A percentile compares a stretch with the other conserved stretches of the same genome.
Evolutionary conservation across 2,329 filamentous ascomycete species (phyloP).

Genomic region (Ceratocystis ficicola): DNA sequence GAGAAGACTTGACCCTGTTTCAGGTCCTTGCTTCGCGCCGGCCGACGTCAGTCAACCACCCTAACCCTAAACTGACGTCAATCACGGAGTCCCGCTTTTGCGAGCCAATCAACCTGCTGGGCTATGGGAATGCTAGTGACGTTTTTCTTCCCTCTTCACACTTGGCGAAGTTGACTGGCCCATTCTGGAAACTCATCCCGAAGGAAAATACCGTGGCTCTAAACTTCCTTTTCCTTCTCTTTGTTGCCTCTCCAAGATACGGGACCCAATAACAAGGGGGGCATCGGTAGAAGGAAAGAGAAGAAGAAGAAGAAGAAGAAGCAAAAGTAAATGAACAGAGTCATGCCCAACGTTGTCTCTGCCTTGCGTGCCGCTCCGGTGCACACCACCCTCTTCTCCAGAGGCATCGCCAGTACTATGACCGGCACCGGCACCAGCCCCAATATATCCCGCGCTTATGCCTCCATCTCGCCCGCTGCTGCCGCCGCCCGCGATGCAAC

Average conservation of each 20-base stretch:
- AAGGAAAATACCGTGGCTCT: background rate
- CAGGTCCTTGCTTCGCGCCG: background rate
- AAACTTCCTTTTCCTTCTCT: too few relatives aligned
- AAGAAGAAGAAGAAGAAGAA: background rate
- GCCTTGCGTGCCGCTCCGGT: constrained; percentile 1
- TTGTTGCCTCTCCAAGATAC: background rate
- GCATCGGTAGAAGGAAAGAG: background rate
- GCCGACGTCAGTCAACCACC: background rate
- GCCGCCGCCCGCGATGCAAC: constrained; percentile 29
- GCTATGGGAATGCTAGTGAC: background rate
- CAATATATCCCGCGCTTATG: background rate
- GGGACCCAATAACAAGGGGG: background rate
- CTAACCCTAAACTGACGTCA: background rate
- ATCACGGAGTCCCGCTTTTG: background rate
- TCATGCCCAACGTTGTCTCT: background rate
- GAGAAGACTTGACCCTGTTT: constrained; percentile 5
- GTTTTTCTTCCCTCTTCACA: background rate
- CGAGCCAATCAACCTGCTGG: background rate
- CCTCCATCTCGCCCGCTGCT: constrained; percentile 2
- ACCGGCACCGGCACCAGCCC: background rate
- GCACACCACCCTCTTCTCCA: background rate
- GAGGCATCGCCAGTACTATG: too few relatives aligned
- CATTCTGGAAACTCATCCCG: background rate
- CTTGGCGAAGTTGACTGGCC: background rate
- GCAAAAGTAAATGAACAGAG: background rate